phyloP scores from a whole-genome alignment of 1,284 basidiomycete species.

The Papiliotrema laurentii region DNA sequence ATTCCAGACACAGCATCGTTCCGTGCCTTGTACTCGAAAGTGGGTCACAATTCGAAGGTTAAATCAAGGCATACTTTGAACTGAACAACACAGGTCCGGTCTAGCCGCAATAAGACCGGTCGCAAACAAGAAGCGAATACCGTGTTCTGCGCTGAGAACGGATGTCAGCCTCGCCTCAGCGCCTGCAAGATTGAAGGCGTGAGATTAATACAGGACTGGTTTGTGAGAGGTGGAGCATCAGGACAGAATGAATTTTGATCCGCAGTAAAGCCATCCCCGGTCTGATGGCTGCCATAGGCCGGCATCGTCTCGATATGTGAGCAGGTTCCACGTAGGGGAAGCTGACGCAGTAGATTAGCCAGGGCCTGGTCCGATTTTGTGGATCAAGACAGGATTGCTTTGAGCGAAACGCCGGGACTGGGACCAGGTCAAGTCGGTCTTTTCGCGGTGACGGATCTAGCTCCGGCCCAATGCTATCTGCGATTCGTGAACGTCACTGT shows the following conservation, averaged over 20 bases:
- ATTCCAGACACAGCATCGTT: background rate
- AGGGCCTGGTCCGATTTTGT: too few species aligned
- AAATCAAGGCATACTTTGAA: too few species aligned
- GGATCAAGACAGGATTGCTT: too few species aligned
- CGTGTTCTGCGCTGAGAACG: background rate
- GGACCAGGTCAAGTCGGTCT: too few species aligned
- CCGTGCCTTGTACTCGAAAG: background rate
- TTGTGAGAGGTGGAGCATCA: background rate
- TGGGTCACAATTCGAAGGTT: background rate
- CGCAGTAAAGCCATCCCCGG: background rate
- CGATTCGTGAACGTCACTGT: background rate
- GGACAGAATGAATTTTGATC: background rate
- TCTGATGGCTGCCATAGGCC: background rate
- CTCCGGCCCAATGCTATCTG: background rate
- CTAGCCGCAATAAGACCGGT: background rate
- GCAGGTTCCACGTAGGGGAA: background rate
- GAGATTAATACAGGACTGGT: background rate
- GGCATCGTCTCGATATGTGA: background rate
- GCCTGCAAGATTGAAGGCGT: background rate
- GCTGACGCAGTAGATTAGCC: background rate
- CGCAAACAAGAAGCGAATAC: background rate
- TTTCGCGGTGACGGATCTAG: too few species aligned
- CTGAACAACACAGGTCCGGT: background rate
- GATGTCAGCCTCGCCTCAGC: background rate
- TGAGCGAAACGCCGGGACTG: too few species aligned